These are phyloP conservation scores for Mikania micrantha DNA, from an alignment of 129 eudicot species.

Conservation along the genomic window DNA sequence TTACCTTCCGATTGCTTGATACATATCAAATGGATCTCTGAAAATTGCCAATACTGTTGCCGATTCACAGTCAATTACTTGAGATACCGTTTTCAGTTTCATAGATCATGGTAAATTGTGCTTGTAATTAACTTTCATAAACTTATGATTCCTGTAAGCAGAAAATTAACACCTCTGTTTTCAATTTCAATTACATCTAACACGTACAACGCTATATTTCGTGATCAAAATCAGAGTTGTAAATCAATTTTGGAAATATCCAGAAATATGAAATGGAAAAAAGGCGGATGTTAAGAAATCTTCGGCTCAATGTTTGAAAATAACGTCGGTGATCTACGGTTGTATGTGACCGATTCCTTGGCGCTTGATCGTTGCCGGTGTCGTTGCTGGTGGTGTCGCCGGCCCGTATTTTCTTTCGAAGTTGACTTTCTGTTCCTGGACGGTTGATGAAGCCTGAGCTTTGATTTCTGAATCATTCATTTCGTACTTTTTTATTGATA, in stretches of 20 bases:
- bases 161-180: not conserved
- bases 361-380: constrained; percentile 11
- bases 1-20: not conserved
- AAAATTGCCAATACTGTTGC: constrained; percentile 3
- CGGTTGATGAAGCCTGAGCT: constrained; percentile 3
- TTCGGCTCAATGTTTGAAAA: not conserved
- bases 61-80: not conserved
- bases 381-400: constrained; percentile 6
- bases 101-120: not conserved
- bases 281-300: not conserved
- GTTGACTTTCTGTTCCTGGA: not conserved
- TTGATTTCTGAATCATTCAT: constrained; percentile 1
- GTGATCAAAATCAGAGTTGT: not conserved
- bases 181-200: not conserved
- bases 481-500: not conserved
- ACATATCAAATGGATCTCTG: not conserved
- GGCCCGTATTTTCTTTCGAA: constrained; percentile 2
- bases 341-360: not conserved
- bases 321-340: constrained; percentile 7
- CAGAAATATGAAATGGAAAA: not conserved
- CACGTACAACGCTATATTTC: not conserved
- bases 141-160: constrained; percentile 9
- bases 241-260: not conserved
- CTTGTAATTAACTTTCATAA: not conserved
- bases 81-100: not conserved